Conservation (phyloP, 495 filamentous ascomycete species). For the Tuber magnatum region DNA sequence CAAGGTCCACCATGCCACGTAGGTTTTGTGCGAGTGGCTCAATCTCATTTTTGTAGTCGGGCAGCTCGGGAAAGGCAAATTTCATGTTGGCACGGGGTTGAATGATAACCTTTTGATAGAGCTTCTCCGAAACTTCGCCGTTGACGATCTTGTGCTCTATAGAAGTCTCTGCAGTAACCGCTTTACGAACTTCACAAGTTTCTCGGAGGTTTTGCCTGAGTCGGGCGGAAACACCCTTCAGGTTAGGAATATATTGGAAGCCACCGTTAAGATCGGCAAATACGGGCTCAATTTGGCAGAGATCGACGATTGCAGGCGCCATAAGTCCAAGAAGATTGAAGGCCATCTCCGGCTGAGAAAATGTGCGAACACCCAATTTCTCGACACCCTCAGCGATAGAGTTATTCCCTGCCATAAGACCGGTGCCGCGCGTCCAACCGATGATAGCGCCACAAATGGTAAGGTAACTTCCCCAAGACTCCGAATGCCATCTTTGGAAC, state of each 20-base stretch:
- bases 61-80: slow-evolving; percentile 82
- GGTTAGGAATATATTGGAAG: slow-evolving; percentile 91
- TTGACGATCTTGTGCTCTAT: slow-evolving; percentile 98
- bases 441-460: slow-evolving; percentile 98
- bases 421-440: slow-evolving; percentile 97
- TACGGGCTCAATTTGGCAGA: slow-evolving; percentile 92
- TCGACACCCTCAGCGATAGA: slow-evolving; percentile 95
- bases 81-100: slow-evolving; percentile 97
- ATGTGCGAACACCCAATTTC: slow-evolving; percentile 91
- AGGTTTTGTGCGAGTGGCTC: slow-evolving; percentile 77
- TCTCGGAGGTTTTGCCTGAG: slow-evolving; percentile 87
- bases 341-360: slow-evolving; percentile 99
- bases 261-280: slow-evolving; percentile 97
- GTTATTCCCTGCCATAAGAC: slow-evolving; percentile 97
- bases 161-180: slow-evolving; percentile 89
- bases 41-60: slow-evolving; percentile 84
- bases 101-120: slow-evolving; percentile 90
- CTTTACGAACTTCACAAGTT: slow-evolving; percentile 85
- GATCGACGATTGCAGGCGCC: slow-evolving; percentile 85
- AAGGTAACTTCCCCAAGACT: slow-evolving; percentile 95
- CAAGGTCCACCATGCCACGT: slow-evolving; percentile 96
- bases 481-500: slow-evolving; percentile 97
- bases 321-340: slow-evolving; percentile 97
- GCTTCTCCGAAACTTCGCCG: slow-evolving; percentile 77
- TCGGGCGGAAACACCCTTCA: slow-evolving; percentile 88